phyloP scores from a whole-genome alignment of 768 basidiomycete species.

The Gautieria morchelliformis region DNA sequence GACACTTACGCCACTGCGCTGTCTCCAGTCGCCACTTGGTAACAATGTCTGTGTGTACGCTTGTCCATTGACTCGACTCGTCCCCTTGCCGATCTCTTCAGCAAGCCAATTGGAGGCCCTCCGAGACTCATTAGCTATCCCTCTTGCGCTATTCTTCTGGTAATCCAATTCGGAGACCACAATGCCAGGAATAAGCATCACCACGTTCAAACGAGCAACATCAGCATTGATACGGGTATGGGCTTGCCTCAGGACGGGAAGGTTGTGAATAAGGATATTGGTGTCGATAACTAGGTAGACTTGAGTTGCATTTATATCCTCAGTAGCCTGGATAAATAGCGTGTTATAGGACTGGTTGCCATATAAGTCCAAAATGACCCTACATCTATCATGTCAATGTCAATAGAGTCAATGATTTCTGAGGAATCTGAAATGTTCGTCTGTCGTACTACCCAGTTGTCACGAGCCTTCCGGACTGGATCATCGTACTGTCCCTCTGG shows the following conservation, averaged over 20 bases:
- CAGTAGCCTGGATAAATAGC: not conserved
- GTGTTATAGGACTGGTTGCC: too few relatives aligned
- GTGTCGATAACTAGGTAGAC: constrained; percentile 62
- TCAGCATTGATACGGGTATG: constrained; percentile 45
- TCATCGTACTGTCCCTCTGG: not conserved
- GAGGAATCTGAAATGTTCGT: constrained; percentile 3
- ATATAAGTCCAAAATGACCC: not conserved
- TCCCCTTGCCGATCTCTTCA: constrained; percentile 47
- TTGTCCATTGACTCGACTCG: constrained; percentile 43
- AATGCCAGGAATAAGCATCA: constrained; percentile 57
- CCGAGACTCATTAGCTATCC: constrained; percentile 55
- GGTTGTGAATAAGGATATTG: constrained; percentile 62
- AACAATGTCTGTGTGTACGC: constrained; percentile 52
- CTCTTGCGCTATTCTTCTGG: constrained; percentile 27
- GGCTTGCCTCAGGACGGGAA: constrained; percentile 56
- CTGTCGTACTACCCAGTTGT: not conserved
- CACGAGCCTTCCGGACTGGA: not conserved
- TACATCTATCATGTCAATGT: constrained; percentile 7
- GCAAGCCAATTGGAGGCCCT: constrained; percentile 59
- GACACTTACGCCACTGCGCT: constrained; percentile 35
- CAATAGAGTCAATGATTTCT: constrained; percentile 5
- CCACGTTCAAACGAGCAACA: constrained; percentile 28
- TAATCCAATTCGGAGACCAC: constrained; percentile 73
- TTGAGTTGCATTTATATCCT: constrained; percentile 2
- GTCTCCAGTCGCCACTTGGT: constrained; percentile 50